These are phyloP conservation scores for Chaetoscypha palmicola DNA, from an alignment of 2,329 filamentous ascomycete genomes.

Conservation along the genomic window DNA sequence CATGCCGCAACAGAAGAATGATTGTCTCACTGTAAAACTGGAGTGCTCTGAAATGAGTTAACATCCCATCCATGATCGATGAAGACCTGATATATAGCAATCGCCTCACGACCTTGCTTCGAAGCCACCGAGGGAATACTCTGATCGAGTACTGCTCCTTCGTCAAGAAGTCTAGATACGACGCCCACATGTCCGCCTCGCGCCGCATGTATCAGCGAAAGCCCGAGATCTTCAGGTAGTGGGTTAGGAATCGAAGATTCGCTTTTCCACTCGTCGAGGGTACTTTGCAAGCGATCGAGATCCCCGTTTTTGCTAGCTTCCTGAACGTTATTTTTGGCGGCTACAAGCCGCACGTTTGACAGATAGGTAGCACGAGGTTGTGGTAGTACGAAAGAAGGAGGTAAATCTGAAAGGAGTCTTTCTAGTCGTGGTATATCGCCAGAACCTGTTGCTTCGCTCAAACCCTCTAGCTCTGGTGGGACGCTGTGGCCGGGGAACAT, in stretches of 20 bases:
- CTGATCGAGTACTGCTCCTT: conserved; percentile 1
- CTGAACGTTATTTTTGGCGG: background rate
- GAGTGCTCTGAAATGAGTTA: background rate
- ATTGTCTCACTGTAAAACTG: background rate
- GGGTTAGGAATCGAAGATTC: background rate
- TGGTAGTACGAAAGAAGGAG: background rate
- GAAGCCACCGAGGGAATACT: background rate
- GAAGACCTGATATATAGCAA: conserved; percentile 3
- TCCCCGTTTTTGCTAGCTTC: conserved; percentile 2
- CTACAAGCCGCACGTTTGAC: background rate
- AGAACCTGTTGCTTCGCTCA: background rate
- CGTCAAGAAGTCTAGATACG: background rate
- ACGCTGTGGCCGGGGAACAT: conserved; percentile 1
- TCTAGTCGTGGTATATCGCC: background rate
- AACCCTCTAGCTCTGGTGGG: background rate
- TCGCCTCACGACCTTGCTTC: background rate
- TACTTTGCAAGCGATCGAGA: background rate
- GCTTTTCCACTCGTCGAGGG: conserved; percentile 1
- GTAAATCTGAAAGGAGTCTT: background rate
- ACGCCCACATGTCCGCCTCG: background rate
- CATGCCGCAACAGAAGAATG: background rate
- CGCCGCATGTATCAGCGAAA: background rate
- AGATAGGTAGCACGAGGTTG: conserved; percentile 2
- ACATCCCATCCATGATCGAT: conserved; percentile 5
- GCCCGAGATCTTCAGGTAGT: background rate